Evolutionary conservation across 2,329 filamentous ascomycete species (phyloP), one percentile per base, ranked within the genome.

Genomic region (Xylaria sp.): DNA sequence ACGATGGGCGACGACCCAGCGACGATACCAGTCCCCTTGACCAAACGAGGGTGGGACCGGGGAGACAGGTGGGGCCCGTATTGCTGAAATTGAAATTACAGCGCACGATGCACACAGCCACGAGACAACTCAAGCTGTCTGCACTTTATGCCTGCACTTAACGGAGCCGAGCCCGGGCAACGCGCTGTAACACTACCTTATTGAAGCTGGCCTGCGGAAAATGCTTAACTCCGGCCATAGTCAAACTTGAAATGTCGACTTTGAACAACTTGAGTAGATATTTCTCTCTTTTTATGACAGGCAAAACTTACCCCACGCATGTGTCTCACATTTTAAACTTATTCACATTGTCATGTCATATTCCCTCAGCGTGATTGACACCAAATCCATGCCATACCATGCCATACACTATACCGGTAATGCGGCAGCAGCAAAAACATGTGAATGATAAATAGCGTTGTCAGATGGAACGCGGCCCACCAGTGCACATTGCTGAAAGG

Each of bases 1-100:
- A 49, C 11, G 46, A 49, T 28, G 48, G 11, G 10, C 13, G 23
- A 31, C 28, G 48, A 23, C 46, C 46, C 46, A 49, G 23, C 28
- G 51, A 28, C 11, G 49, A 17, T 7, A 28, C 46, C 36, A 5
- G 36, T 38, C 36, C 36, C 36, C 36, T 38, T 49, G 46, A 11
- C 23, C 46, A 13, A 49, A 49, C 46, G 23, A 31, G 51, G 51
- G 36, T 4, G 6, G n/a, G 28, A 54, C 11, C 59, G 28, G 20
- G 20, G 6, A 6, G 6, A 15, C 1, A 23, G 28, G 42, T 58
- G 64, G 57, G 44, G 1, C 53, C 42, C 64, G 68, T 65, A 53
- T 67, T 67, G 49, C n/a, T 67, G 57, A 65, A 53, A 65, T 59
- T 63, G 56, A 63, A 33, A 66, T 59, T 65, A 44, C 58, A 67